Evolutionary conservation across 2,329 filamentous ascomycete species (phyloP), one percentile per base, ranked within the genome.

Genomic region (Aspergillus proliferans): DNA sequence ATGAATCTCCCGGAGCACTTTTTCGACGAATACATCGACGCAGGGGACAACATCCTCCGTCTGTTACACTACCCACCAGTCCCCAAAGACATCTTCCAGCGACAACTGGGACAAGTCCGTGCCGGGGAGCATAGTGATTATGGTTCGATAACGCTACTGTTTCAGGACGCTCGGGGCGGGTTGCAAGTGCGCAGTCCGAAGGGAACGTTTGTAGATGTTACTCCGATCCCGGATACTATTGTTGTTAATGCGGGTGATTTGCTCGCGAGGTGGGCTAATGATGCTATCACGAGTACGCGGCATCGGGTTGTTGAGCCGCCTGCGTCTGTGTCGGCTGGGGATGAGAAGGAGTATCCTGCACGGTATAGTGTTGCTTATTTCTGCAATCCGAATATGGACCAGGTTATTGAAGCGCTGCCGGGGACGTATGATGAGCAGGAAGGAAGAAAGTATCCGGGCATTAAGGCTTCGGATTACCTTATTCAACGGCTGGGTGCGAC

Each of bases 281-380:
- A 94, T 62, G 86, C 81, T 4, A 95, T 96, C 71, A 90, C 87
- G 72, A 92, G 87, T 64, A 96, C 91, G 3, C 82, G 90, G 52
- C 91, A 96, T 69, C 83, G 90, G 9, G 91, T 96, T 1, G 87
- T 96, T 4, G 87, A 95, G 71, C 91, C 91, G 2, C 87, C 88
- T 14, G 74, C 72, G 3, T 72, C 71, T 6, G 53, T 54, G 3
- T 14, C 18, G 5, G 43, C 76, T 14, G 71, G 75, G 36, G 52
- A 59, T 4, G 58, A 61, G 1, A 68, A 69, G 21, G 58, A 61
- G 15, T 85, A 94, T 66, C 88, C 89, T 1, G 77, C 88, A 0
- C 77, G 87, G 36, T 96, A 96, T 64, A 92, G 86, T 59, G 85
- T 96, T 63, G 91, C 90, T 59, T 96, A 94, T 71, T 94, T 95